Evolutionary conservation across 108 stramenopile species (phyloP).

Genomic region (Cyclotella kingstonii): DNA sequence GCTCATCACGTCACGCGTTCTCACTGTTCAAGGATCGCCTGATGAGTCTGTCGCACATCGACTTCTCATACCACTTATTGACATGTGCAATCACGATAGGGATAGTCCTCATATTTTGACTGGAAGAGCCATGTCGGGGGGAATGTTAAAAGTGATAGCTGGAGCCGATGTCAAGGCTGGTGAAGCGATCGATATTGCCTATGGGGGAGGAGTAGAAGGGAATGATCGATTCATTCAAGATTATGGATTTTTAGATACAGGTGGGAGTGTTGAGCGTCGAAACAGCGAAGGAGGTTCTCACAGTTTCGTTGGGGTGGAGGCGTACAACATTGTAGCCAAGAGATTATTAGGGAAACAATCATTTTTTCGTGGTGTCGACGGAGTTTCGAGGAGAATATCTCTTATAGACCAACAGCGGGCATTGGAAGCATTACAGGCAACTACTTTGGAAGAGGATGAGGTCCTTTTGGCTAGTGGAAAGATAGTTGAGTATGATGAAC

Average conservation of each 20-base stretch:
- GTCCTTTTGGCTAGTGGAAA: slow-evolving; percentile 21
- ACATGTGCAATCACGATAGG: slow-evolving; percentile 85
- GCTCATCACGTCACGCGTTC: slow-evolving; percentile 66
- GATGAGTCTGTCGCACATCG: slow-evolving; percentile 53
- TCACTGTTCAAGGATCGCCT: slow-evolving; percentile 64
- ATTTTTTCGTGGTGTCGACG: no score
- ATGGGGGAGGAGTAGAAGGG: slow-evolving; percentile 69
- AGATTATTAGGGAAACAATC: slow-evolving; percentile 47
- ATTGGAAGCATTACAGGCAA: slow-evolving; percentile 49
- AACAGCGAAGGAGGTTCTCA: slow-evolving; percentile 14
- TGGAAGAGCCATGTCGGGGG: slow-evolving; percentile 68
- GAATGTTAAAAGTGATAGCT: slow-evolving; percentile 68
- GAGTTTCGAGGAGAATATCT: slow-evolving; percentile 42
- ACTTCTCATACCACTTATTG: slow-evolving; percentile 71
- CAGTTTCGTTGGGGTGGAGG: slow-evolving; percentile 24
- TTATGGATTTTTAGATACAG: slow-evolving; percentile 62
- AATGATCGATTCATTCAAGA: slow-evolving; percentile 77
- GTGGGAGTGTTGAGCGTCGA: slow-evolving; percentile 29
- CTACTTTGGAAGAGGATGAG: slow-evolving; percentile 56
- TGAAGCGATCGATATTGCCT: slow-evolving; percentile 70
- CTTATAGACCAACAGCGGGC: slow-evolving; percentile 50
- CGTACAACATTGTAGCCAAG: slow-evolving; percentile 50
- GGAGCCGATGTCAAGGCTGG: slow-evolving; percentile 65
- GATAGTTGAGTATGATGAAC: slow-evolving; percentile 35
- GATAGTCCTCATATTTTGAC: slow-evolving; percentile 64